phyloP scores from a whole-genome alignment of 306 rosid species.

The Prunus campanulata region DNA sequence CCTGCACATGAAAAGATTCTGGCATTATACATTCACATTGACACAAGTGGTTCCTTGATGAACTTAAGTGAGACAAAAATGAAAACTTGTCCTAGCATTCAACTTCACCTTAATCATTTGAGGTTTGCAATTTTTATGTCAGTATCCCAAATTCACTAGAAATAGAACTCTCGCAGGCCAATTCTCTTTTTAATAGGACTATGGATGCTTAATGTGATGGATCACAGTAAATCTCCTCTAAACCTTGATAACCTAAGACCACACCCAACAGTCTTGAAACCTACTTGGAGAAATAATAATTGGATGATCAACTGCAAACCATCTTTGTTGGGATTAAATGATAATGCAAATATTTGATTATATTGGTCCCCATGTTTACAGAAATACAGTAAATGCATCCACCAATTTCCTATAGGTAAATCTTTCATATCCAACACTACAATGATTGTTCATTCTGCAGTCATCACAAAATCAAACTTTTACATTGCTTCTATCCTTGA shows the following conservation, averaged over 20 bases:
- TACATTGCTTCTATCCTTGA: not conserved
- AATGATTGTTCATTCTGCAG: not conserved
- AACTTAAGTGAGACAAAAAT: not conserved
- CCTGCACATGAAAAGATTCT: conserved; percentile 39
- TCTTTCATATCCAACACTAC: not conserved
- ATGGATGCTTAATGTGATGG: not conserved
- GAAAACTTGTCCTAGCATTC: not conserved
- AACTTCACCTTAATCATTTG: not conserved
- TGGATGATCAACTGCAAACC: not conserved
- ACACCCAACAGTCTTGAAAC: not conserved
- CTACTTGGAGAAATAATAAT: not conserved
- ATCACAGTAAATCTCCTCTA: not conserved
- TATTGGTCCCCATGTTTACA: not conserved
- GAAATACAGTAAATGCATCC: not conserved
- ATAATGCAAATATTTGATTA: not conserved
- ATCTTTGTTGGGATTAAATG: not conserved
- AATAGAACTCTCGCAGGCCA: not conserved
- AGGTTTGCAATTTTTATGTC: not conserved
- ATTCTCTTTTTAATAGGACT: not conserved
- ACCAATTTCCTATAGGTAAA: not conserved
- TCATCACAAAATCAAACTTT: not conserved
- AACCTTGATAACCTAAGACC: not conserved
- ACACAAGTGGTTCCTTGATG: not conserved
- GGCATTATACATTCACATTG: not conserved
- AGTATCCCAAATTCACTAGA: not conserved